Percentiles rank a stretch among this genome's conserved stretches.
phyloP scores from a whole-genome alignment of 2,329 filamentous ascomycete species.

The Colletotrichum shisoi region DNA sequence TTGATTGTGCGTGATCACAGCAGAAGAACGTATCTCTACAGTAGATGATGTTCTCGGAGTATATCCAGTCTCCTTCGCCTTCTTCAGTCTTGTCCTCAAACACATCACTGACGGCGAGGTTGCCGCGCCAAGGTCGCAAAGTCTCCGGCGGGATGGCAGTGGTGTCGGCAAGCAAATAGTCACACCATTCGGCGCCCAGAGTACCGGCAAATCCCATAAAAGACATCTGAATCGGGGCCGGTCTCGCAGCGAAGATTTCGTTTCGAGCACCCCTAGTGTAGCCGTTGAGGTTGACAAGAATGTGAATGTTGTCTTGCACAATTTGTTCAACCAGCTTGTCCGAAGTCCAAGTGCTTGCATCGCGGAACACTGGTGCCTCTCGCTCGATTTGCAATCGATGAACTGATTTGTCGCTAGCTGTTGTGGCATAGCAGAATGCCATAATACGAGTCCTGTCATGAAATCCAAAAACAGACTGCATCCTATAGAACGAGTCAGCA shows the following conservation, averaged over 20 bases:
- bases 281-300: conserved; percentile 96
- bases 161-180: conserved; percentile 91
- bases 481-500: conserved; percentile 55
- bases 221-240: conserved; percentile 97
- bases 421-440: conserved; percentile 96
- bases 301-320: conserved; percentile 85
- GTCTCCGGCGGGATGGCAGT: conserved; percentile 85
- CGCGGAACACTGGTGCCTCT: conserved; percentile 89
- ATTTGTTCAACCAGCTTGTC: conserved; percentile 88
- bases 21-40: conserved; percentile 97
- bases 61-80: conserved; percentile 83
- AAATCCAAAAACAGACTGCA: conserved; percentile 98
- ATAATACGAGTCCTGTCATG: conserved; percentile 77
- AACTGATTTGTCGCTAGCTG: conserved; percentile 83
- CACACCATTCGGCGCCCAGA: conserved; percentile 96
- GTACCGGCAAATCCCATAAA: conserved; percentile 99
- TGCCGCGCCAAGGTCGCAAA: conserved; percentile 79
- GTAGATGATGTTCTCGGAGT: conserved; percentile 96
- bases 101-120: conserved; percentile 75
- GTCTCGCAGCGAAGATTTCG: conserved; percentile 93
- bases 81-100: conserved; percentile 71
- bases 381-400: conserved; percentile 93
- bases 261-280: conserved; percentile 97
- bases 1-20: conserved; percentile 93
- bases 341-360: conserved; percentile 85